These are phyloP conservation scores for Verticillium dahliae DNA, from an alignment of 2,329 filamentous ascomycete species.

Conservation along the genomic window DNA sequence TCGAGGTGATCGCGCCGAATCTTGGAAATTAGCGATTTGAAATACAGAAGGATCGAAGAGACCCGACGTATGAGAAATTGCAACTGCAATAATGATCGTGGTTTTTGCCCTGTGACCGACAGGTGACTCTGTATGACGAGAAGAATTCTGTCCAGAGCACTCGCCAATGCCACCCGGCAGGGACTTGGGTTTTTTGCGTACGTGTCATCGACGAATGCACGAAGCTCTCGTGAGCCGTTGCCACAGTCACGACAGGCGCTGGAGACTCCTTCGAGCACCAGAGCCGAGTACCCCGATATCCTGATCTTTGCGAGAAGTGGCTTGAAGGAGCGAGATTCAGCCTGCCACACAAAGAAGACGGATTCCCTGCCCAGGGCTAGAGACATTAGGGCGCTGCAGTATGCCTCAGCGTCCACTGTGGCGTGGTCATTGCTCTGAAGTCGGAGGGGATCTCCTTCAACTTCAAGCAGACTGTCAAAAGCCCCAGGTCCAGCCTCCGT, in stretches of 20 bases:
- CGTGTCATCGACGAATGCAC: slow-evolving; percentile 36
- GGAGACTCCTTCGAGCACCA: slow-evolving; percentile 40
- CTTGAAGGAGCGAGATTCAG: slow-evolving; percentile 44
- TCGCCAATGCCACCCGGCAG: slow-evolving; percentile 45
- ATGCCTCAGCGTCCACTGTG: slow-evolving; percentile 41
- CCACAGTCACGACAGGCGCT: slow-evolving; percentile 40
- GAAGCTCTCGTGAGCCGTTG: slow-evolving; percentile 37
- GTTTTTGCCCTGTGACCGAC: slow-evolving; percentile 31
- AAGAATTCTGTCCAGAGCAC: slow-evolving; percentile 40
- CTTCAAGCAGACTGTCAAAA: slow-evolving; percentile 57
- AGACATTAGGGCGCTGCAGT: slow-evolving; percentile 53
- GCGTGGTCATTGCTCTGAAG: slow-evolving; percentile 29
- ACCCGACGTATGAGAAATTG: slow-evolving; percentile 42
- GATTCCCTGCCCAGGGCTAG: slow-evolving; percentile 67
- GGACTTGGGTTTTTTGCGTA: slow-evolving; percentile 37
- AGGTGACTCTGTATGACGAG: slow-evolving; percentile 43
- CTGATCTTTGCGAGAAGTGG: slow-evolving; percentile 38
- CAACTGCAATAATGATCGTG: slow-evolving; percentile 45
- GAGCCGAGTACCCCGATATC: slow-evolving; percentile 49
- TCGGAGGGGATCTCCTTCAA: slow-evolving; percentile 30
- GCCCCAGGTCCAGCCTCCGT: slow-evolving; percentile 60
- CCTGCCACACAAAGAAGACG: slow-evolving; percentile 59
- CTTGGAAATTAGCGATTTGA: slow-evolving; percentile 43
- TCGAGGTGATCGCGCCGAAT: slow-evolving; percentile 42
- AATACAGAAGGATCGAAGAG: slow-evolving; percentile 40